Percentiles rank a stretch among this genome's conserved stretches.
Conservation (phyloP, 495 filamentous ascomycete genomes). For the Echria macrotheca region DNA sequence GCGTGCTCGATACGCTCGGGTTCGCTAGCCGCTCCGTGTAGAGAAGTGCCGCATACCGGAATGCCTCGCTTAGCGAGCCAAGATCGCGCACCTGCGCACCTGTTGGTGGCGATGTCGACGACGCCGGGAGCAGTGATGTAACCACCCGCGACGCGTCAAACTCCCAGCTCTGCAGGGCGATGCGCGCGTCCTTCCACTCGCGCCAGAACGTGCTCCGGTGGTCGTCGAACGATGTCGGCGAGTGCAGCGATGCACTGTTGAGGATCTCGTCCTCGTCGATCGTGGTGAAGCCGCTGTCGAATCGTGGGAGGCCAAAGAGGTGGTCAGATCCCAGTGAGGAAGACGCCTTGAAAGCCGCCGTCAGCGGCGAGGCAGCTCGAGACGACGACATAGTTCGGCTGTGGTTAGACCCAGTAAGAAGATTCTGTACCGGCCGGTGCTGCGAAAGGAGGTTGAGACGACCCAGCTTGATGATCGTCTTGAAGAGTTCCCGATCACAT, state of each 20-base stretch:
- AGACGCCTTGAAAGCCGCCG: slow-evolving; percentile 47
- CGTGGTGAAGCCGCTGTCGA: slow-evolving; percentile 58
- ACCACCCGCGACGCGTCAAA: slow-evolving; percentile 51
- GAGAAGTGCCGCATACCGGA: slow-evolving; percentile 81
- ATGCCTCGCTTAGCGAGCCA: slow-evolving; percentile 73
- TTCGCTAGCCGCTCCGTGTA: slow-evolving; percentile 86
- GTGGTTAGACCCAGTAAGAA: slow-evolving; percentile 19
- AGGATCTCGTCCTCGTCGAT: slow-evolving; percentile 44
- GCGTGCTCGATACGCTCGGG: slow-evolving; percentile 65
- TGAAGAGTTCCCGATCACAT: slow-evolving; percentile 78
- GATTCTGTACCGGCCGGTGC: slow-evolving; percentile 50
- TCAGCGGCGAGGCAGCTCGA: slow-evolving; percentile 31
- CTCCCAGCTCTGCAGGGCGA: slow-evolving; percentile 74
- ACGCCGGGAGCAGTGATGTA: slow-evolving; percentile 14
- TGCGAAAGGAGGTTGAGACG: slow-evolving; percentile 87
- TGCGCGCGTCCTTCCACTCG: slow-evolving; percentile 77
- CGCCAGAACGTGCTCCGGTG: slow-evolving; percentile 66
- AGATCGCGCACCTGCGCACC: slow-evolving; percentile 46
- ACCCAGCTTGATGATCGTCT: slow-evolving; percentile 69
- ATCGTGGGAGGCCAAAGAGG: slow-evolving; percentile 32
- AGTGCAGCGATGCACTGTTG: slow-evolving; percentile 24
- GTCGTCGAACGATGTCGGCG: slow-evolving; percentile 42
- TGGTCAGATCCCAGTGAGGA: slow-evolving; percentile 15
- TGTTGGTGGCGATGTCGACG: slow-evolving; percentile 28
- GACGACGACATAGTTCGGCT: slow-evolving; percentile 16